phyloP scores from a whole-genome alignment of 2,329 filamentous ascomycete species.

The Hysterium pulicare region DNA sequence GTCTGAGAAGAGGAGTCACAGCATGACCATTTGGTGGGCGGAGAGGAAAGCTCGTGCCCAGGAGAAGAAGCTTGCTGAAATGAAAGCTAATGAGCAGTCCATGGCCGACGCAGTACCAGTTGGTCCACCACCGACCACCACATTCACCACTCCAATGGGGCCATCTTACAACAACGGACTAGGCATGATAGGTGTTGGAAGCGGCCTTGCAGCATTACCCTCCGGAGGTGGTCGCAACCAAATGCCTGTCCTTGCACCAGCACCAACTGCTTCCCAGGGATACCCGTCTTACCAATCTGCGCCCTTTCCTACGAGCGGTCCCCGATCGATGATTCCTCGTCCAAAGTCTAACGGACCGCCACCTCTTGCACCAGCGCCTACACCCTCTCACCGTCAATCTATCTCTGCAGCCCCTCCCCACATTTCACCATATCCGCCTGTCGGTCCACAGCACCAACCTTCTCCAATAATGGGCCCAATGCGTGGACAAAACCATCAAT shows the following conservation, averaged over 20 bases:
- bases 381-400: conserved; percentile 3
- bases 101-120: conserved; percentile 16
- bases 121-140: conserved; percentile 2
- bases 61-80: conserved; percentile 26
- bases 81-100: conserved; percentile 12
- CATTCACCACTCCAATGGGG: conserved; percentile 11
- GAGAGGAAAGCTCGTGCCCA: conserved; percentile 37
- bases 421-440: not conserved
- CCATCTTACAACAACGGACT: not conserved
- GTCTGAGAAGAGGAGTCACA: conserved; percentile 43
- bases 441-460: no score
- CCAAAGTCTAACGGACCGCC: conserved; percentile 25
- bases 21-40: conserved; percentile 48
- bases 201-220: conserved; percentile 1
- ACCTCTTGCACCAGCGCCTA: conserved; percentile 28
- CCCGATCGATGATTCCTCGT: conserved; percentile 17
- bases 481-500: not conserved
- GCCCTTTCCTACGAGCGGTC: conserved; percentile 18
- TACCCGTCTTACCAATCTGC: conserved; percentile 22
- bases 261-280: conserved; percentile 7
- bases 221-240: conserved; percentile 17
- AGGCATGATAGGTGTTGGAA: not conserved
- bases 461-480: not conserved
- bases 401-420: not conserved
- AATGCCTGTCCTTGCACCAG: conserved; percentile 14